Evolutionary conservation across 2,329 filamentous ascomycete species (phyloP), one percentile per base, ranked within the genome.

Genomic region (Hymenoscyphus occultus): DNA sequence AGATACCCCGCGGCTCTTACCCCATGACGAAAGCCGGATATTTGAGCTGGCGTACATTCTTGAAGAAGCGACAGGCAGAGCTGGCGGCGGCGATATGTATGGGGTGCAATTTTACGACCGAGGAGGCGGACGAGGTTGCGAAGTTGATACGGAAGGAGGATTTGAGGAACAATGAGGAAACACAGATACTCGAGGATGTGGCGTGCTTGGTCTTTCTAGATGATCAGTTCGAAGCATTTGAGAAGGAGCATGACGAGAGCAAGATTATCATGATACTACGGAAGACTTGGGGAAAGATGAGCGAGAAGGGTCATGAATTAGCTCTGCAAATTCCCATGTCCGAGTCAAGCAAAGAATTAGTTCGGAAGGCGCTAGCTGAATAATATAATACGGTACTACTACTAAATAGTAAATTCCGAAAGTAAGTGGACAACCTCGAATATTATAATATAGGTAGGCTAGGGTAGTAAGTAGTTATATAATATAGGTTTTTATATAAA

Each of bases 151-250:
- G 90, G 67, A 96, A 96, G 78, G 90, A 95, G 75, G 86, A 87
- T 63, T 78, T 96, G 70, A 83, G 82, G 73, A 78, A 80, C 62
- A 84, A 87, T 65, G 80, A 82, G 66, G 89, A 92, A 76, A 87
- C 89, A 63, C 90, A 94, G 80, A 82, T 86, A 6, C 81, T 96
- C 67, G 92, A 96, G 79, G 92, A 96, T 78, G 90, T 92, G 57
- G 92, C 92, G 2, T 96, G 92, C 74, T 78, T 96, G 63, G 92
- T 96, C 35, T 96, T 96, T 75, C 78, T 96, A 69, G 92, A 95
- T 75, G 91, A 94, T 75, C 90, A 95, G 74, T 90, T 96, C 68
- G 92, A 93, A 72, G 85, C 84, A 60, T 96, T 95, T 77, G 89
- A 92, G 80, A 82, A 76, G 70, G 83, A 85, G 35, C 83, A 88